Evolutionary conservation across 768 basidiomycete species (phyloP).

Genomic region (Trametes cubensis): DNA sequence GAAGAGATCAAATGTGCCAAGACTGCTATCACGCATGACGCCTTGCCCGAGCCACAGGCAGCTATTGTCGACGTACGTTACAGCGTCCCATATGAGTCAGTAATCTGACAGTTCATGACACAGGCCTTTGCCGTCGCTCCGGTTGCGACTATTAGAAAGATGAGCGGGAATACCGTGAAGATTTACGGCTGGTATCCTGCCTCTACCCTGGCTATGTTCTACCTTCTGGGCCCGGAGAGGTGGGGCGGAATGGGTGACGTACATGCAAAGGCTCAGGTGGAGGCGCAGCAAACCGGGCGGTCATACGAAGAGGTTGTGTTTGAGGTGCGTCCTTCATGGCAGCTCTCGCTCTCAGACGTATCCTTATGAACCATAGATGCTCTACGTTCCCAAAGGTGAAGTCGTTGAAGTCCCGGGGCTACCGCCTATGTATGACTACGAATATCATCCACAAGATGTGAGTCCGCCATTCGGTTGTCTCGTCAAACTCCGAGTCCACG

Average conservation of each 20-base stretch:
- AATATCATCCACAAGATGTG: conserved; percentile 27
- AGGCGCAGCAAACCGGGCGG: conserved; percentile 4
- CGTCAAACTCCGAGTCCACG: no score
- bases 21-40: neutral
- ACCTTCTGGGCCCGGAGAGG: conserved; percentile 18
- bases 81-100: neutral
- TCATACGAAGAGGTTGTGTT: conserved; percentile 2
- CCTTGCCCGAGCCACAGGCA: neutral
- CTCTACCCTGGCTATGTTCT: conserved; percentile 10
- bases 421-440: conserved; percentile 30
- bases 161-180: conserved; percentile 23
- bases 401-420: conserved; percentile 24
- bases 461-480: neutral
- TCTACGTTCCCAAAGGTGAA: conserved; percentile 5
- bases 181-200: conserved; percentile 21
- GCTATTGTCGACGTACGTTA: neutral
- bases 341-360: neutral
- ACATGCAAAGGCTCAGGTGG: conserved; percentile 13
- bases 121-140: conserved; percentile 14
- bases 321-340: conserved; percentile 6
- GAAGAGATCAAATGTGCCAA: neutral
- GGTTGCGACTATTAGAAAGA: neutral
- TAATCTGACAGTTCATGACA: neutral
- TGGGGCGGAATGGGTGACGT: conserved; percentile 21
- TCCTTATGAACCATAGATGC: neutral